phyloP scores from a whole-genome alignment of 208 protist genomes.

The Crithidia fasciculata region DNA sequence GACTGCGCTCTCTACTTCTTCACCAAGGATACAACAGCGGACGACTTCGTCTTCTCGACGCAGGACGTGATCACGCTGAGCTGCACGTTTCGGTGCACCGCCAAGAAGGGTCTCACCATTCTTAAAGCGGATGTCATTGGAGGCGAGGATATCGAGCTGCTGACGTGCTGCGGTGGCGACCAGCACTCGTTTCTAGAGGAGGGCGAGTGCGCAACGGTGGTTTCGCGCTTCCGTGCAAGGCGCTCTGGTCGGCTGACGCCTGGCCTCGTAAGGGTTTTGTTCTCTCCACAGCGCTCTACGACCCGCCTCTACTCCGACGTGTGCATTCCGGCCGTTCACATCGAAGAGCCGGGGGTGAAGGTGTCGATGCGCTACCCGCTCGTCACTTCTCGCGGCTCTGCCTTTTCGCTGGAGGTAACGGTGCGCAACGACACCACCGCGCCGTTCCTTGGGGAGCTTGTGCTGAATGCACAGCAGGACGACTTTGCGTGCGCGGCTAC shows the following conservation, averaged over 20 bases:
- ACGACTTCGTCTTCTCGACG: slow-evolving; percentile 34
- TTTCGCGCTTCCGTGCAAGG: slow-evolving; percentile 37
- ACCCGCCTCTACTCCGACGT: slow-evolving; percentile 52
- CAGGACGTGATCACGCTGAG: slow-evolving; percentile 49
- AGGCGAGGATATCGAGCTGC: slow-evolving; percentile 40
- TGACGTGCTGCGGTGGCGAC: slow-evolving; percentile 36
- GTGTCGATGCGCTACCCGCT: slow-evolving; percentile 47
- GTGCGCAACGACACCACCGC: slow-evolving; percentile 38
- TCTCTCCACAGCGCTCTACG: slow-evolving; percentile 30
- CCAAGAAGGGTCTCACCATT: slow-evolving; percentile 51
- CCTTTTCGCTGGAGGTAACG: slow-evolving; percentile 43
- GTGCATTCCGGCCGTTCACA: slow-evolving; percentile 50
- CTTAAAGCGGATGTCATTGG: slow-evolving; percentile 47
- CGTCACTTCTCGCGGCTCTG: slow-evolving; percentile 30
- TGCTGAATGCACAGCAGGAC: slow-evolving; percentile 31
- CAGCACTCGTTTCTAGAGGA: slow-evolving; percentile 53
- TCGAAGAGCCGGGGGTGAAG: slow-evolving; percentile 40
- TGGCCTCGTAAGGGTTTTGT: slow-evolving; percentile 64
- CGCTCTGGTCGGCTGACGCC: slow-evolving; percentile 35
- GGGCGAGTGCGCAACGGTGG: slow-evolving; percentile 60
- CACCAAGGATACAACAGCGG: slow-evolving; percentile 24
- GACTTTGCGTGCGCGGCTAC: slow-evolving; percentile 42
- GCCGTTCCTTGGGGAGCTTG: slow-evolving; percentile 47
- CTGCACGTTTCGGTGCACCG: slow-evolving; percentile 49
- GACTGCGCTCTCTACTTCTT: slow-evolving; percentile 48